phyloP scores from a whole-genome alignment of 768 basidiomycete genomes.

The Austroboletus festivus region DNA sequence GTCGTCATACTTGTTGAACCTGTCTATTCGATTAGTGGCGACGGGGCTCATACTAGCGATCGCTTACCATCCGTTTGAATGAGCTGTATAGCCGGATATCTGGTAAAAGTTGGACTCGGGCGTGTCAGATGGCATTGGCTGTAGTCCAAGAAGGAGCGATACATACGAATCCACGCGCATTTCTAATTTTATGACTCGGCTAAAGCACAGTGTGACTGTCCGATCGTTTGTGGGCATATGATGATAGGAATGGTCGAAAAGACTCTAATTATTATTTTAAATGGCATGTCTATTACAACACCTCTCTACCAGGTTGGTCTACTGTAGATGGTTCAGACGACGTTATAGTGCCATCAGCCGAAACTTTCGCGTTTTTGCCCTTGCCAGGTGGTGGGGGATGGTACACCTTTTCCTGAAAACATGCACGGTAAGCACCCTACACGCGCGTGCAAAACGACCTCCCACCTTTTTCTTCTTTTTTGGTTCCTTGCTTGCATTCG shows the following conservation, averaged over 20 bases:
- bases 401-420: slow-evolving; percentile 65
- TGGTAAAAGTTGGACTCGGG: slow-evolving; percentile 28
- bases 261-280: too few relatives aligned
- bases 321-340: not conserved
- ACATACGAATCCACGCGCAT: too few relatives aligned
- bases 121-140: too few relatives aligned
- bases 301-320: too few relatives aligned
- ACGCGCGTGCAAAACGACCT: not conserved
- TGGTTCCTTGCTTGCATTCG: slow-evolving; percentile 56
- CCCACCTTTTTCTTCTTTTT: slow-evolving; percentile 56
- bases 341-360: slow-evolving; percentile 7
- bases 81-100: slow-evolving; percentile 26
- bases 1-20: slow-evolving; percentile 35
- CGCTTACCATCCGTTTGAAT: slow-evolving; percentile 27
- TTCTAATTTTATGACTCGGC: too few relatives aligned
- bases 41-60: too few relatives aligned
- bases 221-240: too few relatives aligned
- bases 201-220: too few relatives aligned
- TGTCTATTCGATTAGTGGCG: not conserved
- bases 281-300: too few relatives aligned
- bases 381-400: slow-evolving; percentile 82
- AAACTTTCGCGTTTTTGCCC: slow-evolving; percentile 47
- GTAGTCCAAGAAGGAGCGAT: too few relatives aligned
- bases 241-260: too few relatives aligned
- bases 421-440: not conserved